Conservation (phyloP, 2,329 filamentous ascomycete genomes). For the Aspergillus sp. region DNA sequence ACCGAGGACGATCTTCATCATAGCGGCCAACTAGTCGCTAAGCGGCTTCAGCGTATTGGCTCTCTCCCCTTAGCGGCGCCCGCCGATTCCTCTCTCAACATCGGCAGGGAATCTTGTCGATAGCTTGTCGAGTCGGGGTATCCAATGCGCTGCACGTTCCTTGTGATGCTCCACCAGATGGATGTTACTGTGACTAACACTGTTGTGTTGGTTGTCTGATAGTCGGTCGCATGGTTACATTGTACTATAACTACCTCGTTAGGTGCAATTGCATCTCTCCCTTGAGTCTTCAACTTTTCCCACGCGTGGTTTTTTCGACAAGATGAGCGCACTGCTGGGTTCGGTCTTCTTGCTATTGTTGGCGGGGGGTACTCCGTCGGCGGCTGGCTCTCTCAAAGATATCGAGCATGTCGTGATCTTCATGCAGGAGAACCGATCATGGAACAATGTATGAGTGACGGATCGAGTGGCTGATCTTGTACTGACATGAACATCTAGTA, state of each 20-base stretch:
- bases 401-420: constrained; percentile 59
- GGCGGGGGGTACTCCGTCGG: constrained; percentile 14
- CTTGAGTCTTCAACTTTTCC: too few relatives aligned
- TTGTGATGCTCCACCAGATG: neutral
- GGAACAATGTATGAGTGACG: constrained; percentile 30
- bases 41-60: neutral
- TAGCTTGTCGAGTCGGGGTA: neutral
- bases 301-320: neutral
- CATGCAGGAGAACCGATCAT: constrained; percentile 53
- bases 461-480: neutral
- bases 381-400: constrained; percentile 45
- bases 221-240: neutral
- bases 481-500: constrained; percentile 35
- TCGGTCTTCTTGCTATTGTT: constrained; percentile 16
- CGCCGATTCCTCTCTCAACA: neutral
- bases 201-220: neutral
- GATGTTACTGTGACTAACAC: neutral
- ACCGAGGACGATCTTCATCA: neutral
- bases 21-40: neutral
- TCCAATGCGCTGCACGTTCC: neutral
- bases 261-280: neutral
- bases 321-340: constrained; percentile 9
- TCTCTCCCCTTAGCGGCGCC: neutral
- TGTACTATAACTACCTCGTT: neutral
- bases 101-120: neutral